Evolutionary conservation across 2,329 filamentous ascomycete genomes (phyloP).

Genomic region (Fusarium chlamydosporum): DNA sequence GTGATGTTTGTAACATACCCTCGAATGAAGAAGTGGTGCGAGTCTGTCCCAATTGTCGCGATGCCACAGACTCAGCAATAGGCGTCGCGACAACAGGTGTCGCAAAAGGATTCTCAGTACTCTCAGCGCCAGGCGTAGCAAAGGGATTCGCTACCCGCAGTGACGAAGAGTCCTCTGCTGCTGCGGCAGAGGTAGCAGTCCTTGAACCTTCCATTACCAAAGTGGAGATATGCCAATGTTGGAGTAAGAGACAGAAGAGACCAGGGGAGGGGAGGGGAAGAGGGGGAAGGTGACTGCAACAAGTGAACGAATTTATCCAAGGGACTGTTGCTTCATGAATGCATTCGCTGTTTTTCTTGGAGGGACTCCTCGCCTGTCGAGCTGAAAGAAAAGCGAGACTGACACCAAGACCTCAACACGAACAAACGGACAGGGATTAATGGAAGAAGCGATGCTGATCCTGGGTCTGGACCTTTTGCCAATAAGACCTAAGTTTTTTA

Average conservation of each 20-base stretch:
- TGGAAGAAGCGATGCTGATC: not conserved
- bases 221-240: constrained; percentile 32
- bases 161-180: constrained; percentile 26
- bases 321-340: constrained; percentile 14
- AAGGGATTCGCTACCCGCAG: constrained; percentile 27
- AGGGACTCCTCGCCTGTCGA: not conserved
- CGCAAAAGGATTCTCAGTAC: constrained; percentile 42
- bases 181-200: constrained; percentile 24
- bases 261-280: constrained; percentile 17
- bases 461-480: constrained; percentile 1
- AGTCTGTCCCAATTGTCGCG: constrained; percentile 28
- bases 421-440: constrained; percentile 3
- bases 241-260: constrained; percentile 25
- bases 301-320: constrained; percentile 20
- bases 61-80: constrained; percentile 35
- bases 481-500: not conserved
- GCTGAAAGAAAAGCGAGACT: constrained; percentile 10
- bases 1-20: not conserved
- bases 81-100: constrained; percentile 43
- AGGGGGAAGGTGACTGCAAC: not conserved
- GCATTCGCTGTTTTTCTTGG: constrained; percentile 3
- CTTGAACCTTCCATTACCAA: constrained; percentile 41
- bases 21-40: constrained; percentile 36
- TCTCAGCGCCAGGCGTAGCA: constrained; percentile 33
- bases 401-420: constrained; percentile 3